These are phyloP conservation scores for Lithohypha guttulata DNA, from an alignment of 2,329 filamentous ascomycete species.

Conservation along the genomic window DNA sequence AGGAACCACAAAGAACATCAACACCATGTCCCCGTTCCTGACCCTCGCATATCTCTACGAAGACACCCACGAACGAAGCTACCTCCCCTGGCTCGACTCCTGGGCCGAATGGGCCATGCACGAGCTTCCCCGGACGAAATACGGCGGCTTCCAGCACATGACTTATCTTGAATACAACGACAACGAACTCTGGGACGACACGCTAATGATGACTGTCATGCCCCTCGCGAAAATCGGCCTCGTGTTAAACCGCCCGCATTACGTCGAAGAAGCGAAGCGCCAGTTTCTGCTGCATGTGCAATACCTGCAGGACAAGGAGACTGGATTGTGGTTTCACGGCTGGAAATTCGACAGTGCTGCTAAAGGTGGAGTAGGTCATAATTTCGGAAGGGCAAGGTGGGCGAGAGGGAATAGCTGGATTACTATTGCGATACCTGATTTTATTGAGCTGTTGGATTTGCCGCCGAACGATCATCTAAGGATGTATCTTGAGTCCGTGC, in stretches of 20 bases:
- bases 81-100: constrained; percentile 61
- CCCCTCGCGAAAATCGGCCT: constrained; percentile 70
- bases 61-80: constrained; percentile 54
- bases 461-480: constrained; percentile 48
- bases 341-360: constrained; percentile 61
- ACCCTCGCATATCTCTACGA: constrained; percentile 71
- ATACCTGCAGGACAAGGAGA: constrained; percentile 62
- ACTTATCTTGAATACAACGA: constrained; percentile 62
- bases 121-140: constrained; percentile 59
- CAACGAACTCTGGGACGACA: constrained; percentile 75
- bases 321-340: constrained; percentile 70
- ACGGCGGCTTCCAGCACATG: constrained; percentile 63
- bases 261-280: constrained; percentile 65
- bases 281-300: constrained; percentile 71
- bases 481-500: constrained; percentile 38
- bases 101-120: constrained; percentile 80
- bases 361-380: constrained; percentile 41
- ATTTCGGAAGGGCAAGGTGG: constrained; percentile 47
- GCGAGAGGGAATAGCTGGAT: constrained; percentile 54
- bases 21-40: constrained; percentile 70
- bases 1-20: constrained; percentile 73
- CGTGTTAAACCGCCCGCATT: constrained; percentile 57
- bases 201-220: constrained; percentile 78
- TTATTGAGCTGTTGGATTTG: constrained; percentile 58
- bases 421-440: constrained; percentile 74